Evolutionary conservation across 192 early-diverging fungal species (phyloP).

Genomic region (Backusella tarrabulga): DNA sequence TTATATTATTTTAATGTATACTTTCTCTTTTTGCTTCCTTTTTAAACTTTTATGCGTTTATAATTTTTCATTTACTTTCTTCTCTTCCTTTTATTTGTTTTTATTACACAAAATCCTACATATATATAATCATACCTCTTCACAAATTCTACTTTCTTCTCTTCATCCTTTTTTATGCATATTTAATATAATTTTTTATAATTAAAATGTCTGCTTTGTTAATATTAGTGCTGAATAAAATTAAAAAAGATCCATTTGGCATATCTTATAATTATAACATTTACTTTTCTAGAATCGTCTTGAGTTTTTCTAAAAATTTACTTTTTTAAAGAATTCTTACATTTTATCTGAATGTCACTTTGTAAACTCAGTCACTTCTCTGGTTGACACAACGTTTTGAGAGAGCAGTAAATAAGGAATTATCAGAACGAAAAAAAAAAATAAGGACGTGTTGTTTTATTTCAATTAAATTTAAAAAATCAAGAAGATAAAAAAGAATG

Average conservation of each 20-base stretch:
- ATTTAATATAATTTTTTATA: not conserved
- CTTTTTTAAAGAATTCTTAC: too few species aligned
- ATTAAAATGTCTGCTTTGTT: not conserved
- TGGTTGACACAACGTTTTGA: too few species aligned
- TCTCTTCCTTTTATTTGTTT: too few species aligned
- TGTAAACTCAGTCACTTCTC: too few species aligned
- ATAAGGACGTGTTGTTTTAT: too few species aligned
- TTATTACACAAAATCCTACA: not conserved
- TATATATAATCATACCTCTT: not conserved
- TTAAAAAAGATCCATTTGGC: not conserved
- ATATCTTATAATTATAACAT: not conserved
- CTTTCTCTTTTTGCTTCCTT: not conserved
- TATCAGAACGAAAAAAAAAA: too few species aligned
- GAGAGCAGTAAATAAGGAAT: too few species aligned
- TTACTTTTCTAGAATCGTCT: not conserved
- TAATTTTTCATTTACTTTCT: too few species aligned
- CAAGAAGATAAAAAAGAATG: not conserved
- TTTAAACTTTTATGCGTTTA: not conserved
- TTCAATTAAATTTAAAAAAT: too few species aligned
- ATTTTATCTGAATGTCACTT: too few species aligned
- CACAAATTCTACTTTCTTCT: not conserved
- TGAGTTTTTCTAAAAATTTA: not conserved
- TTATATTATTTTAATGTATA: not conserved
- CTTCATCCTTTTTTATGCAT: not conserved
- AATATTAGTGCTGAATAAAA: not conserved